phyloP scores from a whole-genome alignment of 2,329 filamentous ascomycete species.

The Davidsoniella australis region DNA sequence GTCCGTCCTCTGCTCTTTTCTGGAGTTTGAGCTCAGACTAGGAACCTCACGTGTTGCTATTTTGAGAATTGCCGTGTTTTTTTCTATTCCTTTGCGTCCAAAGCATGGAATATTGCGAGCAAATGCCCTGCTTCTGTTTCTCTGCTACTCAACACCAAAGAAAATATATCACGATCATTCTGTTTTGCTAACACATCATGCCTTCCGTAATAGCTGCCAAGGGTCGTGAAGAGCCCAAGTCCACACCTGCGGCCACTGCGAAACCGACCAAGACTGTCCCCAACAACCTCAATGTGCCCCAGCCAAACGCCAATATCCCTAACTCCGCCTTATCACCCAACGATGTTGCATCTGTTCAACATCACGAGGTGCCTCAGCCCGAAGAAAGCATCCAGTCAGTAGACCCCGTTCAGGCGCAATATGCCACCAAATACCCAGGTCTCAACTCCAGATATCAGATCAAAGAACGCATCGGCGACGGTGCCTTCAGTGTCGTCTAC shows the following conservation, averaged over 20 bases:
- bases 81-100: not conserved
- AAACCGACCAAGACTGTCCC: not conserved
- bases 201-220: not conserved
- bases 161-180: too few relatives aligned
- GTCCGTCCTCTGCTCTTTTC: not conserved
- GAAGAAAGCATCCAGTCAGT: not conserved
- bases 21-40: not conserved
- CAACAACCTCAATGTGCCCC: not conserved
- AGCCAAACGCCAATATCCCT: not conserved
- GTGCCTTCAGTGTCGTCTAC: slow-evolving; percentile 98
- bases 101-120: not conserved
- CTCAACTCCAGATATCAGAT: slow-evolving; percentile 57
- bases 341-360: slow-evolving; percentile 7
- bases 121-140: too few relatives aligned
- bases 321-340: not conserved
- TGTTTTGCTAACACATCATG: not conserved
- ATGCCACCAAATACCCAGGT: slow-evolving; percentile 19
- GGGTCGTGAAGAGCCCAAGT: slow-evolving; percentile 8
- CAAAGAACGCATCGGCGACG: slow-evolving; percentile 60
- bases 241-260: not conserved
- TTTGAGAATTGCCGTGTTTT: not conserved
- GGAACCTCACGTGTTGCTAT: not conserved
- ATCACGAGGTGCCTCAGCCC: slow-evolving; percentile 3
- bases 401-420: slow-evolving; percentile 2
- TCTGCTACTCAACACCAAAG: too few relatives aligned